phyloP scores from a whole-genome alignment of 1,284 basidiomycete genomes.

The Tylopilus sp. region DNA sequence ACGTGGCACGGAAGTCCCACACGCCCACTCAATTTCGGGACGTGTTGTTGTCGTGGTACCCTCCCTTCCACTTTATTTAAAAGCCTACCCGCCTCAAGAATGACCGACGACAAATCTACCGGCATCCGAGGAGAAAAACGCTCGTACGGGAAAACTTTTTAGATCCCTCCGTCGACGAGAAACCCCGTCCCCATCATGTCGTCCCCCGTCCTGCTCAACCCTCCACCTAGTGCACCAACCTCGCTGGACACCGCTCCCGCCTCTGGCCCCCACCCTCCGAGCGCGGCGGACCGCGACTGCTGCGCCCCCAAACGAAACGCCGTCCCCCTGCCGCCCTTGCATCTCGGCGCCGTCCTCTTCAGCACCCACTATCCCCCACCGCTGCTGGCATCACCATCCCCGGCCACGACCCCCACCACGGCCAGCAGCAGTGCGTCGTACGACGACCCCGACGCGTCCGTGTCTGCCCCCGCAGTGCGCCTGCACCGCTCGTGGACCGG shows the following conservation, averaged over 20 bases:
- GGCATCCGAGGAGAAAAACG: not conserved
- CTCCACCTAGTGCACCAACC: not conserved
- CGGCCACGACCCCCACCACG: not conserved
- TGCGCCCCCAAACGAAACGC: not conserved
- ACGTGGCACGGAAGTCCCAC: not conserved
- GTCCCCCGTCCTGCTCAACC: slow-evolving; percentile 3
- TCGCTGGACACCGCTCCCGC: not conserved
- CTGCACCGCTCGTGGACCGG: slow-evolving; percentile 19
- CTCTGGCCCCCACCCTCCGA: not conserved
- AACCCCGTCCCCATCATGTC: slow-evolving; percentile 3
- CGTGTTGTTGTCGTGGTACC: slow-evolving; percentile 1
- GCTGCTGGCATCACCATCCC: not conserved
- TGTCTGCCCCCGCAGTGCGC: not conserved
- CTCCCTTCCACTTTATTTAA: not conserved
- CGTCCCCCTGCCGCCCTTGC: not conserved
- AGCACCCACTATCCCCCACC: not conserved
- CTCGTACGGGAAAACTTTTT: not conserved
- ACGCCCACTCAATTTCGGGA: slow-evolving; percentile 1
- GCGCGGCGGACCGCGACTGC: not conserved
- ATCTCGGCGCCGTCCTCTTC: not conserved
- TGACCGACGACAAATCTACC: not conserved
- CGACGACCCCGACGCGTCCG: not conserved
- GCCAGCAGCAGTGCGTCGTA: not conserved
- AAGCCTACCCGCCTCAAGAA: slow-evolving; percentile 4
- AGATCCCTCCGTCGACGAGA: not conserved